Evolutionary conservation across 306 rosid species (phyloP), one percentile per base, ranked within the genome.

Genomic region (Vigna unguiculata): DNA sequence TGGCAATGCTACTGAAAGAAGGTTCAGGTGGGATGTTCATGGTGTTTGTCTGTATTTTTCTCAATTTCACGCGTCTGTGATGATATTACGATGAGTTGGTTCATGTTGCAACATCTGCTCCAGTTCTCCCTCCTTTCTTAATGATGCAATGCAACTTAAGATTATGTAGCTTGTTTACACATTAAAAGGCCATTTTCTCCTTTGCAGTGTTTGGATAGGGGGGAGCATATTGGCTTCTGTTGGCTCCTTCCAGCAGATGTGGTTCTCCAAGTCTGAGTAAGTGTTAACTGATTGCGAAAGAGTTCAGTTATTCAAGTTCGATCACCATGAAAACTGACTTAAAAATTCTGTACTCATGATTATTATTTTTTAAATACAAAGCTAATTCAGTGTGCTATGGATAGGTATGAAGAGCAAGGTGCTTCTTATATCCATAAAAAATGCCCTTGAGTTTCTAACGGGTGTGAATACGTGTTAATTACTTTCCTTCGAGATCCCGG

Each of bases 191-290:
- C n/a, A n/a, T n/a, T n/a, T n/a, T n/a, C n/a, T n/a, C n/a, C 52
- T 61, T 36, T 63, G 84, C 90, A 95, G 98, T 79, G 98, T 95
- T 38, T 95, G 98, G 98, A 95, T 95, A 40, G 98, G 98, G 55
- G 98, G 98, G 53, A 95, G 98, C 70, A 95, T 95, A 82, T 84
- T 95, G 93, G 98, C 98, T 45, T 95, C 98, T 77, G 97, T 95
- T 84, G 98, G 98, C 80, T 95, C 98, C 81, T 92, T 95, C 87
- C 98, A 95, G 76, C 88, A 85, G 80, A 85, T 85, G 88, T 85
- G 88, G 88, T 95, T 95, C 88, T 95, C 98, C 74, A 95, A 89
- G 69, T 86, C 98, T 16, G 98, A 95, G 98, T 95, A 89, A 85
- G 71, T 88, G 10, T 48, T 60, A 19, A 21, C 60, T 55, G n/a